Conservation (phyloP, 106 monocot species). For the Hemerocallis citrina region DNA sequence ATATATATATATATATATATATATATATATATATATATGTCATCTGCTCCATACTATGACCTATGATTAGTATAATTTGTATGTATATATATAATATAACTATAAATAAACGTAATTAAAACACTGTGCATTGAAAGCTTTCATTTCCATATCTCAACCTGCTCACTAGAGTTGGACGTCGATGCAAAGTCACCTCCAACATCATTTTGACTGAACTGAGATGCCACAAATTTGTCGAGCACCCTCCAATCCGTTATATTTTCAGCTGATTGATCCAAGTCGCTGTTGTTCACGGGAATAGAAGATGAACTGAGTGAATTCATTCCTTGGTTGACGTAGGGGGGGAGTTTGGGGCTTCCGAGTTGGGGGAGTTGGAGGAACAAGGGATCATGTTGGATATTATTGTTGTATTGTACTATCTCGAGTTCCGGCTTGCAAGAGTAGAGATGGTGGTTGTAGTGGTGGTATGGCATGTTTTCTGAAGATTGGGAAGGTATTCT, state of each 20-base stretch:
- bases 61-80: conserved; percentile 14
- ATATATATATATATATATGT: too few relatives aligned
- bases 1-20: too few relatives aligned
- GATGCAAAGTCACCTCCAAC: conserved; percentile 25
- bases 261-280: conserved; percentile 10
- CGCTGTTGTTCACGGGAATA: not conserved
- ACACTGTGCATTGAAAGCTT: too few relatives aligned
- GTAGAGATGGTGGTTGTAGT: conserved; percentile 25
- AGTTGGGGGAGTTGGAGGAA: conserved; percentile 37
- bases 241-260: conserved; percentile 74
- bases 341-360: conserved; percentile 43
- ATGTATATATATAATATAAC: not conserved
- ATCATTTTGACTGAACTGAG: conserved; percentile 65
- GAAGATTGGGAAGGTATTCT: conserved; percentile 1
- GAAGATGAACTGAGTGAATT: conserved; percentile 9
- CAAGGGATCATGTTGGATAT: conserved; percentile 18
- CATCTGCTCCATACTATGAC: not conserved
- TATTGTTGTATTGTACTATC: conserved; percentile 7
- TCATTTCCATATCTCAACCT: conserved; percentile 39
- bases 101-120: not conserved
- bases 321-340: conserved; percentile 15
- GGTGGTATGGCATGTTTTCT: conserved; percentile 2
- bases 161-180: conserved; percentile 26
- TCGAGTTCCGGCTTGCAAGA: conserved; percentile 40
- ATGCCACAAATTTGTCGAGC: conserved; percentile 73